Evolutionary conservation across 441 rosid species (phyloP), one percentile per base, ranked within the genome.

Genomic region (Syzygium malaccense): DNA sequence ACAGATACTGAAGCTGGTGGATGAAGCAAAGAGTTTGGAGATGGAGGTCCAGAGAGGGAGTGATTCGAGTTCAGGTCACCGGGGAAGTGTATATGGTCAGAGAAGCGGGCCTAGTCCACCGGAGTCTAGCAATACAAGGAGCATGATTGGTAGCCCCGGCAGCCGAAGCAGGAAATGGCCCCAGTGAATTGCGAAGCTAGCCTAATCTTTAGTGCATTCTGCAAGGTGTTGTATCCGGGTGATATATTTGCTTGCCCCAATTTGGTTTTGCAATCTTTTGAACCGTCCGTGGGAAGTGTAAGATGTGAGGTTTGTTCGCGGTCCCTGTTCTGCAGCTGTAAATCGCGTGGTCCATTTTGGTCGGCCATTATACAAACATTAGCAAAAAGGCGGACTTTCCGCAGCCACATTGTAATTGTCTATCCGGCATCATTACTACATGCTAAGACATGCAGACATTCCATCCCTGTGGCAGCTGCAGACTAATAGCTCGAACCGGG

Each of bases 1-100:
- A 91, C 94, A 96, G 98, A 90, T 96, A 60, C 92, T 93, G 60
- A 89, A 92, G 95, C 89, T 96, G 90, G 89, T 48, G 7, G 92
- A 94, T 9, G 98, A 98, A 93, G 95, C 96, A 10, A 94, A 93
- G 91, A 88, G 14, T 87, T 90, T 95, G 92, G 98, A 95, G 93
- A 88, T 91, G 48, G 95, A 94, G 89, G 91, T 88, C 68, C 64
- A 85, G 7, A 93, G 89, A 90, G 94, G 90, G 62, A 91, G 91
- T 25, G 96, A 94, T 51, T 87, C 92, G 3, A 91, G 92, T 90
- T 89, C 90, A 28, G 91, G 92, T 62, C 75, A 53, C 30, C 93
- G 94, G 85, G 95, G 90, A 88, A 91, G 91, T 87, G 75, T 88
- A 55, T 88, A 86, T 88, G 85, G 92, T 80, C 91, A 88, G 55